Evolutionary conservation across 495 filamentous ascomycete genomes (phyloP), one percentile per base, ranked within the genome.

Genomic region (Cercophora scortea): DNA sequence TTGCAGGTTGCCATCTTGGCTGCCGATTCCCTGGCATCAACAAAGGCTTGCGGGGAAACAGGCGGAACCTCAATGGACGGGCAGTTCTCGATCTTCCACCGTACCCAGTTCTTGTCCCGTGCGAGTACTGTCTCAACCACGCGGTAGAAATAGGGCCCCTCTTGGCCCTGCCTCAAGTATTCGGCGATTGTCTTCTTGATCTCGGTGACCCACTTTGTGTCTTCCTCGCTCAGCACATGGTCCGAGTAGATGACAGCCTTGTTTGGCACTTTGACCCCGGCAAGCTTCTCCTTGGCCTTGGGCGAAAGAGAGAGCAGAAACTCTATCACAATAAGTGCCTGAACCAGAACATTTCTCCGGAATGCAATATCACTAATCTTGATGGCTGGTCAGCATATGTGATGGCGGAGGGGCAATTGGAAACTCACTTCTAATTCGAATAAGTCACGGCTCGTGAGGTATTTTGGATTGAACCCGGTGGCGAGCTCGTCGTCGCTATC

Each of bases 51-150:
- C 17, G 84, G 74, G 4, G 82, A 76, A 34, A 96, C 67, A 6
- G 88, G 73, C 13, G 86, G 79, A 40, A 80, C 77, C 55, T 91
- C 84, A 62, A 99, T 96, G 17, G 83, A 77, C 32, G 88, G 90
- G 66, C 93, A 97, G 47, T 81, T 85, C 67, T 97, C 93, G 8
- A 89, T 82, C 68, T 99, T 99, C 93, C 93, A 99, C 45, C 88
- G 86, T 41, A 91, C 90, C 93, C 93, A 99, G 59, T 96, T 95
- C 68, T 95, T 96, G 69, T 99, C 93, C 52, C 93, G 79, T 6
- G 89, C 87, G 17, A 99, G 77, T 15, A 97, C 90, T 5, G 90
- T 96, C 61, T 96, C 92, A 36, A 99, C 88, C 81, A 95, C 90
- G 32, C 93, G 87, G 64, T 88, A 88, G 68, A 96, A 99, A 67